Base-by-base conservation (phyloP, 2,329 filamentous ascomycete species). In the Triangularia setosa region DNA sequence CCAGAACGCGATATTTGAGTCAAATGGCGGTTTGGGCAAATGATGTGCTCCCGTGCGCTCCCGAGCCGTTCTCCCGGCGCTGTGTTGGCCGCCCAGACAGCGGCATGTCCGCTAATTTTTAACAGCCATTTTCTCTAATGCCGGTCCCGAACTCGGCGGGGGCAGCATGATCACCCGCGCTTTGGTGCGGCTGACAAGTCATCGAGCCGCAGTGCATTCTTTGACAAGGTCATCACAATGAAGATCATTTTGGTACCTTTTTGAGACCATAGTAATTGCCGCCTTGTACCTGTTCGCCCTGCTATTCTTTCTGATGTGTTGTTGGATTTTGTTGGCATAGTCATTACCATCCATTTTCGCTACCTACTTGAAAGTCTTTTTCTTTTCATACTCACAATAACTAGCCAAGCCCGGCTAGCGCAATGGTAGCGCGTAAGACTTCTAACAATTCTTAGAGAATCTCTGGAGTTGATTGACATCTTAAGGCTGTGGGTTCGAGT, bases 401-500 rank as follows among this genome's bases (percentile, higher is more conserved):
- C 53, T 27, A 60, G 6, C 56, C 52, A 55, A 35, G 60, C 63
- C 63, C 63, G 27, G 63, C 63, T 65, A 52, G 63, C 63, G 63
- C 63, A 65, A 65, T 65, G 63, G 63, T 65, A 65, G 63, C 63
- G 63, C 63, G 63, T 58, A 62, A 60, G 63, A 65, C 63, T 65
- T 65, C 63, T 65, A 65, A 14, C 27, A 44, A 55, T 35, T 24
- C 14, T 23, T 55, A 16, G n/a, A 27, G 23, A 11, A 55, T 27
- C n/a, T 48, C 9, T n/a, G 21, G 40, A 21, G 18, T 9, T 21
- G 40, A 48, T 44, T 21, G 28, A 3, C 11, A 67, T 67, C 65
- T 63, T 59, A 62, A 65, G 65, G 63, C 52, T 65, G 65, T 65
- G 65, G 65, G 65, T 67, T 67, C 65, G 65, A 67, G 44, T 61